Conservation (phyloP, 2,329 filamentous ascomycete genomes). For the Ciborinia camelliae region DNA sequence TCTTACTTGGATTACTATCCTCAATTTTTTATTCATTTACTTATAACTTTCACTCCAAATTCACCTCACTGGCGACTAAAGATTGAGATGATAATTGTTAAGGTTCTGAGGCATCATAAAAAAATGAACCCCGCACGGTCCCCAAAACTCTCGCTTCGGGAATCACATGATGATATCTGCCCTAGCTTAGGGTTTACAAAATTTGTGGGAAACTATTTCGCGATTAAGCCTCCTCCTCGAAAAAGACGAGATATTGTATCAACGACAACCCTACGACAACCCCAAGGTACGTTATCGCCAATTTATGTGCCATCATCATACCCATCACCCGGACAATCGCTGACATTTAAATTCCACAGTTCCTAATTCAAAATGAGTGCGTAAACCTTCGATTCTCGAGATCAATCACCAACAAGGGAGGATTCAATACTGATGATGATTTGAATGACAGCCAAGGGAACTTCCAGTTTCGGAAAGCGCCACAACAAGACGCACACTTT, state of each 20-base stretch:
- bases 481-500: constrained; percentile 40
- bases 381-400: constrained; percentile 21
- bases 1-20: too few relatives aligned
- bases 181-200: constrained; percentile 17
- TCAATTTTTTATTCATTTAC: too few relatives aligned
- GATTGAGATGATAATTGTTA: constrained; percentile 1
- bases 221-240: constrained; percentile 7
- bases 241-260: constrained; percentile 16
- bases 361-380: constrained; percentile 39
- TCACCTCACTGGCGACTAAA: background rate
- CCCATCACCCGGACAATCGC: background rate
- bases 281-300: constrained; percentile 16
- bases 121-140: background rate
- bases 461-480: constrained; percentile 36
- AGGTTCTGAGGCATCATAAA: constrained; percentile 1
- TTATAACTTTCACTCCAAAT: too few relatives aligned
- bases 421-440: constrained; percentile 14
- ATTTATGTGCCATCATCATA: background rate
- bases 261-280: constrained; percentile 20
- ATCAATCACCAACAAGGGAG: constrained; percentile 16
- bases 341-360: constrained; percentile 23
- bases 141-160: constrained; percentile 4
- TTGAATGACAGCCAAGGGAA: constrained; percentile 36
- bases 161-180: constrained; percentile 14
- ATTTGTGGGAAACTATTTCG: constrained; percentile 13